Evolutionary conservation across 345 rosid species (phyloP).

Genomic region (Populus alba): DNA sequence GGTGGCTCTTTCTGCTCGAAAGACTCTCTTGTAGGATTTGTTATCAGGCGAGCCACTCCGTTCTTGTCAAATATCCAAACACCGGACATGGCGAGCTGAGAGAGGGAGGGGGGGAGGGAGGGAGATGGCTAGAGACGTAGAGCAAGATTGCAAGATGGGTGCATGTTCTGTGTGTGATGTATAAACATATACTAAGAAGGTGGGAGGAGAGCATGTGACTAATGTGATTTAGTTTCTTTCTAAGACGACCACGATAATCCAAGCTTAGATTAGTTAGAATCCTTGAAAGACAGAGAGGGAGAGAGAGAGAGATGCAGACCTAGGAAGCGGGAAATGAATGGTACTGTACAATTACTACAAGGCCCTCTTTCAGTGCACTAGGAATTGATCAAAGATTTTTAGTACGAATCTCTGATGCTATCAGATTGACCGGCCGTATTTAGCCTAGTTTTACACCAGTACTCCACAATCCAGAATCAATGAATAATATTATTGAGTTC

Average conservation of each 20-base stretch:
- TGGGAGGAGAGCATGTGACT: neutral
- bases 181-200: neutral
- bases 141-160: neutral
- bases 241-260: neutral
- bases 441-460: no score
- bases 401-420: no score
- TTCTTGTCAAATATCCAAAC: conserved; percentile 68
- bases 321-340: neutral
- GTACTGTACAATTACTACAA: neutral
- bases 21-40: conserved; percentile 59
- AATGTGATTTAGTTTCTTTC: neutral
- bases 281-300: neutral
- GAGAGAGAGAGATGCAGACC: neutral
- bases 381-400: no score
- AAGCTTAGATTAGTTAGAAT: neutral
- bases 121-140: neutral
- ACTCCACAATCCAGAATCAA: no score
- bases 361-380: neutral
- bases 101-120: neutral
- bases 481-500: no score
- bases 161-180: neutral
- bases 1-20: conserved; percentile 52
- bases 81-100: conserved; percentile 41
- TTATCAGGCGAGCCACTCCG: conserved; percentile 51
- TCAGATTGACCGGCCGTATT: no score